These are phyloP conservation scores for Globisporangium carolinianum DNA, from an alignment of 352 stramenopile genomes.

Conservation along the genomic window DNA sequence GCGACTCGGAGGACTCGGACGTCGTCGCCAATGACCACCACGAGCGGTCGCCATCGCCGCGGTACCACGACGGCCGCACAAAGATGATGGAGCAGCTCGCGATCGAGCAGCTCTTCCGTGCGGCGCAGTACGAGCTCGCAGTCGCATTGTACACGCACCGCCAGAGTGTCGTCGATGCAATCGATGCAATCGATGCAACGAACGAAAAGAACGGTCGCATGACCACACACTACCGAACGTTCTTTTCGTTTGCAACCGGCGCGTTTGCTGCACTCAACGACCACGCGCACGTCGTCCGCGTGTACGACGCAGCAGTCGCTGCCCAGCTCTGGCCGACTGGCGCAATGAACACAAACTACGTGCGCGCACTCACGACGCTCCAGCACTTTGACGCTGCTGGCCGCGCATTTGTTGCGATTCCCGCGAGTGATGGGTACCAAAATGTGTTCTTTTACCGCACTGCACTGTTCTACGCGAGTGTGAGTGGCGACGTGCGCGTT, in stretches of 20 bases:
- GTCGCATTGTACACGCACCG: constrained; percentile 13
- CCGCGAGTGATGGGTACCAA: constrained; percentile 7
- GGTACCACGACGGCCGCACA: constrained; percentile 7
- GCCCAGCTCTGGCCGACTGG: constrained; percentile 10
- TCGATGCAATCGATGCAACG: neutral
- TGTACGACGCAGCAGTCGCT: constrained; percentile 4
- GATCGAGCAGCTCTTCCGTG: constrained; percentile 8
- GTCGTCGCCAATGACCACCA: neutral
- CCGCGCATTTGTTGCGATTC: constrained; percentile 4
- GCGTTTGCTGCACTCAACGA: constrained; percentile 7
- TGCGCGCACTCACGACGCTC: constrained; percentile 11
- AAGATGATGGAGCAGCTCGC: constrained; percentile 15
- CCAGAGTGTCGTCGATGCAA: neutral
- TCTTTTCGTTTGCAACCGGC: constrained; percentile 12
- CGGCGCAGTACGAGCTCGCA: constrained; percentile 4
- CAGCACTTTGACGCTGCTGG: constrained; percentile 1
- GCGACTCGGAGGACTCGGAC: neutral
- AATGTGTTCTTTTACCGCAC: constrained; percentile 16
- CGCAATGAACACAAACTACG: constrained; percentile 14
- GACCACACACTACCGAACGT: constrained; percentile 11
- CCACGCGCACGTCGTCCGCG: constrained; percentile 5
- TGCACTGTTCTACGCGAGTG: constrained; percentile 6
- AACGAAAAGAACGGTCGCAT: constrained; percentile 5
- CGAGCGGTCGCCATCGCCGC: neutral
- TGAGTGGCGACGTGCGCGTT: neutral